Percentiles rank a stretch among this genome's conserved stretches.
Evolutionary conservation across 257 asterid genomes (phyloP).

Genomic region (Nyctanthes arbortristis): DNA sequence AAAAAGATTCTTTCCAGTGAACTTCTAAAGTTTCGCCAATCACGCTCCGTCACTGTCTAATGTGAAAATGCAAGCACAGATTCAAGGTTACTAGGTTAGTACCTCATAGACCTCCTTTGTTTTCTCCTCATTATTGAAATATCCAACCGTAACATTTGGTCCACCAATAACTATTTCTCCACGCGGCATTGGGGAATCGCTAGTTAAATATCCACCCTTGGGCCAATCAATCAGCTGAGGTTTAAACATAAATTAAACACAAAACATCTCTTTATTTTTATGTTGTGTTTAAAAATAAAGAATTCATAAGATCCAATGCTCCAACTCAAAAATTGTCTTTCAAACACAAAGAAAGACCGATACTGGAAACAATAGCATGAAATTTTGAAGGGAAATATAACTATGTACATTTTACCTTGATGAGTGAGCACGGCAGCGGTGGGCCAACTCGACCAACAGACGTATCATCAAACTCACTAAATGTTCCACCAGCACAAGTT

Average conservation of each 20-base stretch:
- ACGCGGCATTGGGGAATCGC: conserved; percentile 81
- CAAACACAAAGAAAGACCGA: background rate
- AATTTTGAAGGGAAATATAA: conserved; percentile 10
- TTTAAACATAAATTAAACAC: conserved; percentile 8
- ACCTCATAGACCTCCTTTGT: conserved; percentile 92
- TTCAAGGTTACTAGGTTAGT: conserved; percentile 20
- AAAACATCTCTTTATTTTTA: background rate
- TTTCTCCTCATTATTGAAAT: conserved; percentile 87
- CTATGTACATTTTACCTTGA: conserved; percentile 57
- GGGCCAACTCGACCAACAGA: conserved; percentile 99
- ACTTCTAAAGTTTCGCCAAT: background rate
- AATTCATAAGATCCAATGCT: background rate
- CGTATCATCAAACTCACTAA: conserved; percentile 90
- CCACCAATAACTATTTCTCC: conserved; percentile 96
- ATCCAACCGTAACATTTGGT: conserved; percentile 91
- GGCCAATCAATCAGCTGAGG: conserved; percentile 92
- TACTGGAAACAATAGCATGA: background rate
- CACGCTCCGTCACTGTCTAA: conserved; percentile 5
- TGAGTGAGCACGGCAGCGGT: conserved; percentile 84
- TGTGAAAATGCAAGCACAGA: background rate
- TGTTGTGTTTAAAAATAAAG: background rate
- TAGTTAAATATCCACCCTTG: conserved; percentile 85
- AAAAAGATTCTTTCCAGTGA: background rate
- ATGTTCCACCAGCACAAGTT: conserved; percentile 99
- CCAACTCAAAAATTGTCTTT: background rate